These are phyloP conservation scores for Hypoxylon sp. DNA, from an alignment of 2,329 filamentous ascomycete species.

Conservation along the genomic window DNA sequence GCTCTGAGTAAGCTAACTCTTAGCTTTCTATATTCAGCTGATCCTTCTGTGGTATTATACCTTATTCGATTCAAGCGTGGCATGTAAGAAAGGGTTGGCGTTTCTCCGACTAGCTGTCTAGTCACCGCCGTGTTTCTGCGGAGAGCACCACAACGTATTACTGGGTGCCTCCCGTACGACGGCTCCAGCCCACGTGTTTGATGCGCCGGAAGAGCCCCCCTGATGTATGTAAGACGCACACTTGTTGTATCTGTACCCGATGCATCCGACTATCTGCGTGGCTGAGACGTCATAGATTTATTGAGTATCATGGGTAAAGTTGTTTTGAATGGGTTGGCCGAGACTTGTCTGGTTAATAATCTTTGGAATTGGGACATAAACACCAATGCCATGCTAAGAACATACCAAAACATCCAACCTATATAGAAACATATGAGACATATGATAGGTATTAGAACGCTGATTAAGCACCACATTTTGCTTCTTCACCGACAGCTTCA, in stretches of 20 bases:
- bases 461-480: background rate
- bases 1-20: slow-evolving; percentile 16
- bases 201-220: slow-evolving; percentile 36
- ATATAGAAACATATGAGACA: background rate
- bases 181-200: slow-evolving; percentile 42
- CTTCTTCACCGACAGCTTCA: background rate
- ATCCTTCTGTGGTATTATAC: slow-evolving; percentile 5
- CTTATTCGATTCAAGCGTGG: slow-evolving; percentile 1
- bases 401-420: background rate
- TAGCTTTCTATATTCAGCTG: slow-evolving; percentile 24
- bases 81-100: slow-evolving; percentile 8
- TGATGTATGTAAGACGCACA: slow-evolving; percentile 36
- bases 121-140: slow-evolving; percentile 30
- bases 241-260: slow-evolving; percentile 27
- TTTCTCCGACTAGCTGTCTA: slow-evolving; percentile 8
- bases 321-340: background rate
- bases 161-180: slow-evolving; percentile 28
- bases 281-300: slow-evolving; percentile 23
- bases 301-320: background rate
- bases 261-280: slow-evolving; percentile 8
- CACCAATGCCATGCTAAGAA: background rate
- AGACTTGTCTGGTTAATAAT: background rate
- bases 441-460: background rate
- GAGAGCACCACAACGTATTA: slow-evolving; percentile 26
- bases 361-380: background rate